These are phyloP conservation scores for Mycena indigotica DNA, from an alignment of 768 basidiomycete species.

Conservation along the genomic window DNA sequence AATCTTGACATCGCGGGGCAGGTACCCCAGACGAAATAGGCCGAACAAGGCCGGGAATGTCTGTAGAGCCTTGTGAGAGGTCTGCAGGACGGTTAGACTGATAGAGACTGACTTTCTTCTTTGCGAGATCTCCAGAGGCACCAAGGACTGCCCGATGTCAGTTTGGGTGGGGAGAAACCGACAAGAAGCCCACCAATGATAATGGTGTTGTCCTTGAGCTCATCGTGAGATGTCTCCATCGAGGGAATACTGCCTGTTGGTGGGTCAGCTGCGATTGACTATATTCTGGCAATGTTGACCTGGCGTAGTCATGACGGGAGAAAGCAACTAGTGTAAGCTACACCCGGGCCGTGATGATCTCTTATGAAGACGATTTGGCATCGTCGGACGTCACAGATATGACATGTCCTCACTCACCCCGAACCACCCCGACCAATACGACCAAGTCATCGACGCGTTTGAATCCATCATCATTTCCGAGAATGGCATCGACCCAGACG, in stretches of 20 bases:
- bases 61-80: slow-evolving; percentile 41
- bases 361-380: slow-evolving; percentile 3
- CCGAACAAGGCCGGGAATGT: slow-evolving; percentile 95
- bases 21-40: slow-evolving; percentile 76
- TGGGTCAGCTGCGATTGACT: slow-evolving; percentile 14
- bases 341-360: not conserved
- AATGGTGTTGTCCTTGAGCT: slow-evolving; percentile 85
- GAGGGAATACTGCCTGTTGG: slow-evolving; percentile 79
- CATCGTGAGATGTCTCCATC: slow-evolving; percentile 73
- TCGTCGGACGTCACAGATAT: too few species aligned
- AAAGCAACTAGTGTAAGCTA: not conserved
- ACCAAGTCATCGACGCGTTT: slow-evolving; percentile 61
- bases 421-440: slow-evolving; percentile 34
- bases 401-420: too few species aligned
- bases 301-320: not conserved
- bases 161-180: slow-evolving; percentile 27
- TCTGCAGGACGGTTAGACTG: not conserved
- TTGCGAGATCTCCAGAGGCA: slow-evolving; percentile 95
- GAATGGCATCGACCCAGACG: slow-evolving; percentile 47
- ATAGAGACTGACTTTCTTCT: slow-evolving; percentile 79
- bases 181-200: slow-evolving; percentile 87
- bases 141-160: slow-evolving; percentile 68
- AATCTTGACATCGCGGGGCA: slow-evolving; percentile 85
- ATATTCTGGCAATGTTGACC: not conserved
- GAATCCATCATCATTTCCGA: slow-evolving; percentile 63